phyloP scores from a whole-genome alignment of 768 basidiomycete species.

The Daedaleopsis sinensis region DNA sequence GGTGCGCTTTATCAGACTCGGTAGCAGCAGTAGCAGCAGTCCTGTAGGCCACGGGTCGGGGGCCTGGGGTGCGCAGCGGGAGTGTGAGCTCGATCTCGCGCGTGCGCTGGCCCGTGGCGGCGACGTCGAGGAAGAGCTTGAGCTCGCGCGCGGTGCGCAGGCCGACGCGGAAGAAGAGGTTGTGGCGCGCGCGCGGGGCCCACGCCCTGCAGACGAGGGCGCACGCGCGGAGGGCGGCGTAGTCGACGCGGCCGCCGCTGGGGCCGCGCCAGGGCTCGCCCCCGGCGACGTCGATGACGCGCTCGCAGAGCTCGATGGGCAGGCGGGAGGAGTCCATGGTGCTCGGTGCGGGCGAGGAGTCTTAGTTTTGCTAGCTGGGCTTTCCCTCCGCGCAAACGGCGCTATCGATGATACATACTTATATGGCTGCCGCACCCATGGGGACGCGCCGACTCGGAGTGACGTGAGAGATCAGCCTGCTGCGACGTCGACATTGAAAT shows the following conservation, averaged over 20 bases:
- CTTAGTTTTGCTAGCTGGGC: neutral
- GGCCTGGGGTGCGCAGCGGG: neutral
- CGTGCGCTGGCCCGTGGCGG: neutral
- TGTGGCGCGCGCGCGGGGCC: slow-evolving; percentile 24
- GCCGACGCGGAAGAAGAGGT: slow-evolving; percentile 8
- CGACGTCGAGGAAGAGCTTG: neutral
- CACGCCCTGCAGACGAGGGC: slow-evolving; percentile 24
- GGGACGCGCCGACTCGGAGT: too few species aligned
- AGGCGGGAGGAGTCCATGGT: neutral
- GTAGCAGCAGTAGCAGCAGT: neutral
- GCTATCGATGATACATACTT: too few species aligned
- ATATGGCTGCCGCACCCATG: too few species aligned
- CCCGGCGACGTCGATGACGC: slow-evolving; percentile 8
- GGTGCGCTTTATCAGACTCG: neutral
- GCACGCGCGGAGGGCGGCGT: slow-evolving; percentile 9
- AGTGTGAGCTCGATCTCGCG: neutral
- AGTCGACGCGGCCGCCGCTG: slow-evolving; percentile 1
- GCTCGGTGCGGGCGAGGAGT: neutral
- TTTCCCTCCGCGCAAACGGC: too few species aligned
- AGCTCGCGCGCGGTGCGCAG: neutral
- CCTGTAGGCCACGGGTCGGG: too few species aligned
- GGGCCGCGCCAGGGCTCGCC: neutral
- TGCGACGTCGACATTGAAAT: too few species aligned
- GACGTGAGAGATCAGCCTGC: too few species aligned
- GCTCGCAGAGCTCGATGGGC: slow-evolving; percentile 12